These are phyloP conservation scores for Oryza australiensis DNA, from an alignment of 176 grass and related monocot species.

Conservation along the genomic window DNA sequence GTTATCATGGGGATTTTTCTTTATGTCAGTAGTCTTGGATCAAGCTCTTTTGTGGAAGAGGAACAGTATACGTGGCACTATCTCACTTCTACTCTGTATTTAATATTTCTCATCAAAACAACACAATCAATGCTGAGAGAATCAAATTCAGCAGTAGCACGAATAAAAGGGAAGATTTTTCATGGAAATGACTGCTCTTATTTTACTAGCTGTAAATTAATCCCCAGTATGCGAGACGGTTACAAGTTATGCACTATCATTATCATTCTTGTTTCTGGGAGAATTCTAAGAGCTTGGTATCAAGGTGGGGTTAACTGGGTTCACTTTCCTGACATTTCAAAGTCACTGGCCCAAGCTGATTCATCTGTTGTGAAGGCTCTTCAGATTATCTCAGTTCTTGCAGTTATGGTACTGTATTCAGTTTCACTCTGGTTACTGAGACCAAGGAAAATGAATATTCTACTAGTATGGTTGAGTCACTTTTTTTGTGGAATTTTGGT, in stretches of 20 bases:
- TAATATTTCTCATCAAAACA: slow-evolving; percentile 74
- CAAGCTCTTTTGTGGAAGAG: slow-evolving; percentile 99
- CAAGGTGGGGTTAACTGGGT: slow-evolving; percentile 95
- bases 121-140: slow-evolving; percentile 50
- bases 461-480: slow-evolving; percentile 53
- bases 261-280: slow-evolving; percentile 72
- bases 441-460: slow-evolving; percentile 35
- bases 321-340: slow-evolving; percentile 90
- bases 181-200: slow-evolving; percentile 8
- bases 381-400: slow-evolving; percentile 65
- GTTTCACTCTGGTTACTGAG: slow-evolving; percentile 47
- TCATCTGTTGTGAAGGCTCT: slow-evolving; percentile 64
- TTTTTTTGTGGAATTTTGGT: slow-evolving; percentile 61
- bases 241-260: slow-evolving; percentile 51
- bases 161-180: slow-evolving; percentile 14
- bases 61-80: slow-evolving; percentile 98
- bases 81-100: slow-evolving; percentile 74
- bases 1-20: slow-evolving; percentile 63
- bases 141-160: slow-evolving; percentile 35
- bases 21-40: slow-evolving; percentile 65
- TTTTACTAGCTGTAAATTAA: slow-evolving; percentile 32
- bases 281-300: slow-evolving; percentile 93
- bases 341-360: slow-evolving; percentile 59
- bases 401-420: slow-evolving; percentile 47
- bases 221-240: slow-evolving; percentile 13